Conservation (phyloP, 2,329 filamentous ascomycete genomes). For the Blastomyces parvus region DNA sequence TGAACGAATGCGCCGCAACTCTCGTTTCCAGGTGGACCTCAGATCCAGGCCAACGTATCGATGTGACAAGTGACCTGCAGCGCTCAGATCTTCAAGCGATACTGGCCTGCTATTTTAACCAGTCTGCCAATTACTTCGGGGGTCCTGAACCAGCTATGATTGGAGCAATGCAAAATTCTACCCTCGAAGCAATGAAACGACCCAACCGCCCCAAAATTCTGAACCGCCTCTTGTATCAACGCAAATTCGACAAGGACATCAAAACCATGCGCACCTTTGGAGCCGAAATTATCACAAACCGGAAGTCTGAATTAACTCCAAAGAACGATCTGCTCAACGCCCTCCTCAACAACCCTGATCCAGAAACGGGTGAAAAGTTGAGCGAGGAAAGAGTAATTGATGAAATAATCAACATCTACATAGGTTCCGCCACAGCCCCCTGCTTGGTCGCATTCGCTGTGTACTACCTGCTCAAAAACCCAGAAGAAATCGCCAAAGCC, state of each 20-base stretch:
- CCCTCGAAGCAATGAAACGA: slow-evolving; percentile 48
- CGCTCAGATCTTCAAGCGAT: slow-evolving; percentile 46
- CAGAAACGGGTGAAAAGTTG: slow-evolving; percentile 50
- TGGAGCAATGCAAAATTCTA: slow-evolving; percentile 46
- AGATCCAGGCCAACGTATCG: slow-evolving; percentile 28
- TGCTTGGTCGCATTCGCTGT: slow-evolving; percentile 57
- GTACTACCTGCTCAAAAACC: slow-evolving; percentile 56
- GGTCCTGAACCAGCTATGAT: slow-evolving; percentile 43
- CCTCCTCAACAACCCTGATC: slow-evolving; percentile 51
- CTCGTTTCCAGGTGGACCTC: slow-evolving; percentile 44
- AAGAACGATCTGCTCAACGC: slow-evolving; percentile 54
- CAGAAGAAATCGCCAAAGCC: slow-evolving; percentile 49
- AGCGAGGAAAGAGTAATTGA: slow-evolving; percentile 54
- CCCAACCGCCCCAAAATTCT: slow-evolving; percentile 44
- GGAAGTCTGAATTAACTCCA: slow-evolving; percentile 45
- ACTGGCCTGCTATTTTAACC: slow-evolving; percentile 44
- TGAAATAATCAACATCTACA: slow-evolving; percentile 59
- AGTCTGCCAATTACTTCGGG: slow-evolving; percentile 40
- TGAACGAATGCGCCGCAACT: slow-evolving; percentile 43
- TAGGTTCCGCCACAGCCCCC: slow-evolving; percentile 60
- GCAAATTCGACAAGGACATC: slow-evolving; percentile 48
- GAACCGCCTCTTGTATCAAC: slow-evolving; percentile 44
- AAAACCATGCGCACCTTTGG: slow-evolving; percentile 47
- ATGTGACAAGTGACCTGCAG: slow-evolving; percentile 43
- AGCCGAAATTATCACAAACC: slow-evolving; percentile 48